These are phyloP conservation scores for Tuctoria greenei DNA, from an alignment of 176 grass and related monocot genomes.

Conservation along the genomic window DNA sequence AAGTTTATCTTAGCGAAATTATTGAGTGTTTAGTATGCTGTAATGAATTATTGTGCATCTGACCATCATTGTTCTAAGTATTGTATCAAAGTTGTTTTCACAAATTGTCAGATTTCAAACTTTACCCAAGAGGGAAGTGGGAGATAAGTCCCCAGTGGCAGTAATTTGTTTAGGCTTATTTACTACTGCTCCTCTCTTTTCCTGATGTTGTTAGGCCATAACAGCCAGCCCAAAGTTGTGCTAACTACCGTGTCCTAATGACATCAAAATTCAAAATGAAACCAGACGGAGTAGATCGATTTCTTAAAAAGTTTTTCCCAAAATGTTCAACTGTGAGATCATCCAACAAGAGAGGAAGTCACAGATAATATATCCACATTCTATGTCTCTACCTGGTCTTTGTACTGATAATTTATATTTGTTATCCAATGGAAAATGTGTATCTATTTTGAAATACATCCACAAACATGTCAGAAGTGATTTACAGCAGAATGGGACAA, in stretches of 20 bases:
- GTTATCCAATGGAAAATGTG: neutral
- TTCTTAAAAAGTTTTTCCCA: constrained; percentile 5
- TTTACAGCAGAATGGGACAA: neutral
- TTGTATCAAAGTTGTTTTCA: neutral
- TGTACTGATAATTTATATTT: neutral
- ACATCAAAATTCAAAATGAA: neutral
- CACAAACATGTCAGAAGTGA: neutral
- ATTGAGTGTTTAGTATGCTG: neutral
- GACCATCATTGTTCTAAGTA: neutral
- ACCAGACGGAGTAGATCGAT: neutral
- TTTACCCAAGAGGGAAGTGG: neutral
- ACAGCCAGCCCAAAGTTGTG: neutral
- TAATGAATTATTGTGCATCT: neutral
- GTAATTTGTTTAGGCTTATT: constrained; percentile 16
- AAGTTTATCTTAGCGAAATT: neutral
- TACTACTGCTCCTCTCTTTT: neutral
- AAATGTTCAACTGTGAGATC: constrained; percentile 3
- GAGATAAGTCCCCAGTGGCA: constrained; percentile 7
- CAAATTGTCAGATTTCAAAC: neutral
- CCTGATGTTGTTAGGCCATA: neutral
- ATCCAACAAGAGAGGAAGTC: neutral
- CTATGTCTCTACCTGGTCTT: neutral
- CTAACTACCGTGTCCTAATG: neutral
- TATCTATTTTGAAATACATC: neutral
- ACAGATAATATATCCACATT: neutral